A percentile compares a stretch with the other conserved stretches of the same genome.
Evolutionary conservation across 306 rosid species (phyloP).

Genomic region (Prunus salicina): DNA sequence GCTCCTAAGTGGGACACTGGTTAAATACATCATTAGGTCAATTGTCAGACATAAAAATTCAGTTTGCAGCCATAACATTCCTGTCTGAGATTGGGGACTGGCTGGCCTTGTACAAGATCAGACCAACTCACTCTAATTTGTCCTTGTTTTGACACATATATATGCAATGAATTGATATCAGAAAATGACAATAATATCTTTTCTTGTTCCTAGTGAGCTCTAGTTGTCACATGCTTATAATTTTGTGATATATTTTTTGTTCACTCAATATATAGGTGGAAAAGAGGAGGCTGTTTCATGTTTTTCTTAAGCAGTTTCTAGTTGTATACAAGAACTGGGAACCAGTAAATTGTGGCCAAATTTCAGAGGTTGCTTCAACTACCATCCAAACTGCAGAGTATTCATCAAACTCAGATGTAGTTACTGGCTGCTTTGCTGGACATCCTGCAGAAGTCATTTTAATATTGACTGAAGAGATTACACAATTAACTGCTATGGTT

Average conservation of each 20-base stretch:
- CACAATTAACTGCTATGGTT: conserved; percentile 62
- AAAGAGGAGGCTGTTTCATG: conserved; percentile 73
- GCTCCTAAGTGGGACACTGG: too few species aligned
- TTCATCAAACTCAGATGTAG: conserved; percentile 43
- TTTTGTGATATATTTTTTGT: conserved; percentile 2
- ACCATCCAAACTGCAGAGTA: conserved; percentile 39
- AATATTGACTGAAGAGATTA: conserved; percentile 68
- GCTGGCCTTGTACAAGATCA: too few species aligned
- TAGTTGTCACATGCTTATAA: conserved; percentile 13
- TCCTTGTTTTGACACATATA: not conserved
- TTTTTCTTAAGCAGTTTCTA: conserved; percentile 88
- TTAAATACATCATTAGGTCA: too few species aligned
- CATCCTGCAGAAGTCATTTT: conserved; percentile 88
- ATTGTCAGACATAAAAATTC: too few species aligned
- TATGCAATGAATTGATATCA: not conserved
- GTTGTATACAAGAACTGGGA: conserved; percentile 80
- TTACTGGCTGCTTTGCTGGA: conserved; percentile 89
- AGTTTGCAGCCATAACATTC: too few species aligned
- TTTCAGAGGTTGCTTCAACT: conserved; percentile 51
- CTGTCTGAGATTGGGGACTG: too few species aligned
- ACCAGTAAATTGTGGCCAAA: conserved; percentile 61
- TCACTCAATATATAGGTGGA: conserved; percentile 58
- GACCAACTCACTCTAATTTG: too few species aligned
- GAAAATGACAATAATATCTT: not conserved
- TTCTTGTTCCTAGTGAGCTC: conserved; percentile 3